Conservation (phyloP, 768 basidiomycete genomes). For the Hericium alpestre region DNA sequence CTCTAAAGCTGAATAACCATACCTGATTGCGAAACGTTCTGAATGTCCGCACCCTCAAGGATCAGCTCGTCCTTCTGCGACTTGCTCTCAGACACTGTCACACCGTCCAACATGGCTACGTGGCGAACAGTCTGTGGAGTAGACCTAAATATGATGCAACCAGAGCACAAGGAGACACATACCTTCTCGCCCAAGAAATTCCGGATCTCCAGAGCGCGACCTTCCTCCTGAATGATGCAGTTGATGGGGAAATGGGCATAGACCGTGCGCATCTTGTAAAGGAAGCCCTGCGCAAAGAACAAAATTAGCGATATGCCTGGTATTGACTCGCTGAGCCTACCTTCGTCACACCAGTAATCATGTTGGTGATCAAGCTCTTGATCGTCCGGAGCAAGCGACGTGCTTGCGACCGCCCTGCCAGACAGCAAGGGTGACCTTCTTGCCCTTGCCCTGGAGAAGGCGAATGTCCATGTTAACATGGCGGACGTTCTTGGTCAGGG, state of each 20-base stretch:
- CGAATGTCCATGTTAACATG: constrained; percentile 93
- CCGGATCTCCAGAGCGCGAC: constrained; percentile 73
- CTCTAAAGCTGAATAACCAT: constrained; percentile 8
- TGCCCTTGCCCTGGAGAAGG: constrained; percentile 66
- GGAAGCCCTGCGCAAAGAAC: constrained; percentile 64
- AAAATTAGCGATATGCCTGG: neutral
- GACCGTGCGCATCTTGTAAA: constrained; percentile 99
- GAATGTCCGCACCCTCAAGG: constrained; percentile 89
- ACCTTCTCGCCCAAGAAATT: constrained; percentile 96
- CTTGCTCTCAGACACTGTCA: constrained; percentile 75
- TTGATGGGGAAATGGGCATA: constrained; percentile 99
- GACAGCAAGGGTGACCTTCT: constrained; percentile 81
- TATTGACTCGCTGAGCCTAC: constrained; percentile 26
- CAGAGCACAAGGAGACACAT: constrained; percentile 8
- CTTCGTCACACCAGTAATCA: constrained; percentile 96
- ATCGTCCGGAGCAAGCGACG: constrained; percentile 96
- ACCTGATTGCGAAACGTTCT: constrained; percentile 97
- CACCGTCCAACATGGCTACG: constrained; percentile 86
- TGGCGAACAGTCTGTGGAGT: constrained; percentile 70
- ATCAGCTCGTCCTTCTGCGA: constrained; percentile 92
- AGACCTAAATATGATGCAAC: neutral
- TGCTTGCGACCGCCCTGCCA: constrained; percentile 99
- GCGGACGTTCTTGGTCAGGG: constrained; percentile 82
- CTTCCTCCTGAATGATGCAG: constrained; percentile 79
- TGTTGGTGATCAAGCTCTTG: constrained; percentile 89